Conservation (phyloP, 2,329 filamentous ascomycete genomes). For the Pseudovirgaria hyperparasitica region DNA sequence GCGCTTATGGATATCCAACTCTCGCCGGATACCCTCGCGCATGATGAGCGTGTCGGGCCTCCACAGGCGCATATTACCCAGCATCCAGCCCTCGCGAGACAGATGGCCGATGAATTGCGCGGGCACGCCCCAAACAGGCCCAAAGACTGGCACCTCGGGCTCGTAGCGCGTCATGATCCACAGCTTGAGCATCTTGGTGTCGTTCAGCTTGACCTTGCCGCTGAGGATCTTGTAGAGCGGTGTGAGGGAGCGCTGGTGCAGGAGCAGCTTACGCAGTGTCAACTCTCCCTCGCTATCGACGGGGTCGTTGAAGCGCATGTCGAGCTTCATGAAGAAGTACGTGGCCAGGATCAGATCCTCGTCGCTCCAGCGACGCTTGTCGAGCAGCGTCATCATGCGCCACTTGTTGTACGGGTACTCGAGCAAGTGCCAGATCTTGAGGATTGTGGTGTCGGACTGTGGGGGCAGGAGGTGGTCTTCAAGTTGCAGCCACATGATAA, state of each 20-base stretch:
- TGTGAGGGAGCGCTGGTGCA: constrained; percentile 45
- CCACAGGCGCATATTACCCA: neutral
- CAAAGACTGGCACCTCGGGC: constrained; percentile 6
- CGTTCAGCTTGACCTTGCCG: constrained; percentile 37
- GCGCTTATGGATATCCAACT: constrained; percentile 40
- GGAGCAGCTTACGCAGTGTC: constrained; percentile 12
- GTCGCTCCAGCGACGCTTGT: constrained; percentile 42
- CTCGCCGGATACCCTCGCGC: constrained; percentile 40
- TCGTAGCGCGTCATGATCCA: constrained; percentile 46
- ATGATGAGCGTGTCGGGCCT: constrained; percentile 14
- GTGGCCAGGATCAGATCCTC: constrained; percentile 48
- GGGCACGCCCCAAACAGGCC: neutral
- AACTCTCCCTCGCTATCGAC: constrained; percentile 37
- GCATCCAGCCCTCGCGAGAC: neutral
- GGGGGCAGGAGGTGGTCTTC: constrained; percentile 32
- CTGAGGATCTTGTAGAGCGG: constrained; percentile 49
- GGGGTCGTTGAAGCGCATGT: constrained; percentile 56
- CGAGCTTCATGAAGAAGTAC: constrained; percentile 58
- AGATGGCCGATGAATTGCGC: neutral
- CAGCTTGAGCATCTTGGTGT: constrained; percentile 41
- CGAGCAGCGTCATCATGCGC: constrained; percentile 43
- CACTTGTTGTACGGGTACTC: constrained; percentile 47
- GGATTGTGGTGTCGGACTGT: constrained; percentile 39
- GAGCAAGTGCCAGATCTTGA: constrained; percentile 61
- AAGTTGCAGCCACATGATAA: constrained; percentile 48